Conservation (phyloP, 345 rosid species). For the Lepidium aucheri region DNA sequence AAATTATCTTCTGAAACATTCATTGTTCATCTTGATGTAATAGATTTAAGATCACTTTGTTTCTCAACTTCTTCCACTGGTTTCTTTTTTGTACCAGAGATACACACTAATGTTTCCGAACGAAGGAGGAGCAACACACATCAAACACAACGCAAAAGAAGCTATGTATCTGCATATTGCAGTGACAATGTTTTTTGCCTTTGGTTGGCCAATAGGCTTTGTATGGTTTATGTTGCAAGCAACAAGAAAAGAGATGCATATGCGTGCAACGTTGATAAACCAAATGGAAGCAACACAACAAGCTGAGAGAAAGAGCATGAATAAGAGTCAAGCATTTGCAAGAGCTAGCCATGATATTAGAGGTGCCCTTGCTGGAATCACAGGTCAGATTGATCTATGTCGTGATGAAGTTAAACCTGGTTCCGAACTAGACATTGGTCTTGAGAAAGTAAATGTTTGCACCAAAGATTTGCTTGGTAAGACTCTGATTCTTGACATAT, state of each 20-base stretch:
- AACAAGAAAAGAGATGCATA: conserved; percentile 39
- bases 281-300: conserved; percentile 78
- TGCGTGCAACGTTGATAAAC: conserved; percentile 43
- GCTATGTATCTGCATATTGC: neutral
- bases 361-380: conserved; percentile 51
- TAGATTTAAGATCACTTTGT: neutral
- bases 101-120: conserved; percentile 41
- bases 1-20: neutral
- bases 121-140: conserved; percentile 11
- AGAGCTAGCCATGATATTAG: conserved; percentile 80
- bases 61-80: neutral
- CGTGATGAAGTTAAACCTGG: conserved; percentile 31
- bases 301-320: conserved; percentile 65
- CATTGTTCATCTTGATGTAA: too few relatives aligned
- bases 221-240: conserved; percentile 31
- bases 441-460: conserved; percentile 42
- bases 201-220: conserved; percentile 27
- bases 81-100: conserved; percentile 28
- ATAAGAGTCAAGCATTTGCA: conserved; percentile 63
- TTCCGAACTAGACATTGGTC: conserved; percentile 34
- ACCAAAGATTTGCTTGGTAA: conserved; percentile 55
- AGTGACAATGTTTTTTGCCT: conserved; percentile 22
- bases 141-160: neutral
- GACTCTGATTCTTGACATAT: neutral
- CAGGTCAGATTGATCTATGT: conserved; percentile 44